Evolutionary conservation across 1,139 yeast species (phyloP).

Genomic region (Petasospora fabianii): DNA sequence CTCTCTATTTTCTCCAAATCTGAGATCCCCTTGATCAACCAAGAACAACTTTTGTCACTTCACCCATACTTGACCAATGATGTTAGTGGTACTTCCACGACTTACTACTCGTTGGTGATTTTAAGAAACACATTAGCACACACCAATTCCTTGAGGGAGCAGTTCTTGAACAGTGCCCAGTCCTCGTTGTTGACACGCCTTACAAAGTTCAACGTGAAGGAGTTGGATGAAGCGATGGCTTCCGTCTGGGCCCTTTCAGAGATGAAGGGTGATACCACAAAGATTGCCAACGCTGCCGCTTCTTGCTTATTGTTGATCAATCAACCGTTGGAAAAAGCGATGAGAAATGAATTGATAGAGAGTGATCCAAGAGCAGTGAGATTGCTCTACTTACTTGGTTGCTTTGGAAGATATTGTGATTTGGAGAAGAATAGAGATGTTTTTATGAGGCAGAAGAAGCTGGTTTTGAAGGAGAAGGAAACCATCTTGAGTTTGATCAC

Average conservation of each 20-base stretch:
- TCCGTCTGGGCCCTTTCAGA: constrained; percentile 55
- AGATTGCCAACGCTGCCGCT: constrained; percentile 56
- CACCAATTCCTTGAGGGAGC: constrained; percentile 43
- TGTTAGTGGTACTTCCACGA: constrained; percentile 34
- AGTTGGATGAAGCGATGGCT: constrained; percentile 67
- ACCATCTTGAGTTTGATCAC: constrained; percentile 53
- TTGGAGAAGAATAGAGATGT: constrained; percentile 44
- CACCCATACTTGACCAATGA: constrained; percentile 58
- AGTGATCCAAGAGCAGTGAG: constrained; percentile 50
- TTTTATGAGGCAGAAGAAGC: constrained; percentile 35
- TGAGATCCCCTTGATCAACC: constrained; percentile 49
- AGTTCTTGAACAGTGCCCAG: constrained; percentile 50
- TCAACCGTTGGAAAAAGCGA: constrained; percentile 38
- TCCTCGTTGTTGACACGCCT: constrained; percentile 47
- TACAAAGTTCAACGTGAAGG: constrained; percentile 55
- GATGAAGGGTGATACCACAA: constrained; percentile 42
- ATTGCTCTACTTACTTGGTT: constrained; percentile 59
- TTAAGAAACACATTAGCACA: constrained; percentile 47
- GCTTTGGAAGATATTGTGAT: constrained; percentile 64
- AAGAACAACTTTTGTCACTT: constrained; percentile 59
- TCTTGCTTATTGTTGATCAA: constrained; percentile 51
- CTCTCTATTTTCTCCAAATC: constrained; percentile 52
- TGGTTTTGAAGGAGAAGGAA: constrained; percentile 49
- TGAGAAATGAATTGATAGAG: constrained; percentile 23
- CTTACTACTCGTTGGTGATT: constrained; percentile 50